Evolutionary conservation across 2,329 filamentous ascomycete genomes (phyloP), one percentile per base, ranked within the genome.

Genomic region (Ambrosiella xylebori): DNA sequence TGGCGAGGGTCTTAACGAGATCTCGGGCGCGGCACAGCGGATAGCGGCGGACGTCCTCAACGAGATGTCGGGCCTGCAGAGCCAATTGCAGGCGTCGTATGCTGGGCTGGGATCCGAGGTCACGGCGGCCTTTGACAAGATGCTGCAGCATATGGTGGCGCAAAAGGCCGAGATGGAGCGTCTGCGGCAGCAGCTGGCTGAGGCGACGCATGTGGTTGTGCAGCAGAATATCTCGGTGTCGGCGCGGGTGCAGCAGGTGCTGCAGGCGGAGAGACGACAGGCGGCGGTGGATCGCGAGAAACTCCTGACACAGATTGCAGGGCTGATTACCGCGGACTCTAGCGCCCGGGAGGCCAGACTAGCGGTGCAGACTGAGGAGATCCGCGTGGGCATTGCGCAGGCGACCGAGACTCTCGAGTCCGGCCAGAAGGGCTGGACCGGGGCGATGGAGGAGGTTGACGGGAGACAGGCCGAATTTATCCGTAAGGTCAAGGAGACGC

Each of bases 91-190:
- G 65, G 73, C 80, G 11, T 96, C 91, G 0, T 96, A 95, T 68
- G 85, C 83, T 63, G 78, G 80, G 1, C 77, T 97, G 1, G 89
- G 89, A 7, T 83, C 84, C 61, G 89, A 97, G 63, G 89, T 95
- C 73, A 94, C 91, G 67, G 73, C 74, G 4, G 79, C 91, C 27
- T 95, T 97, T 63, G 88, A 95, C 63, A 83, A 86, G 11, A 75
- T 96, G 54, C 75, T 87, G 54, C 80, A 78, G 62, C 84, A 89
- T 63, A 76, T 96, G 58, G 79, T 81, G 41, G 56, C 54, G 45
- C 57, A 61, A 54, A 56, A 57, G 49, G 55, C 57, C 19, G 59
- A 61, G 35, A 57, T 47, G 4, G 59, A 58, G 27, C 11, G 37
- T 11, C 36, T 61, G 19, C 53, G 57, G n/a, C 52, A 58, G 40